Conservation (phyloP, 192 early-diverging fungal species). For the Coemansia pectinata region DNA sequence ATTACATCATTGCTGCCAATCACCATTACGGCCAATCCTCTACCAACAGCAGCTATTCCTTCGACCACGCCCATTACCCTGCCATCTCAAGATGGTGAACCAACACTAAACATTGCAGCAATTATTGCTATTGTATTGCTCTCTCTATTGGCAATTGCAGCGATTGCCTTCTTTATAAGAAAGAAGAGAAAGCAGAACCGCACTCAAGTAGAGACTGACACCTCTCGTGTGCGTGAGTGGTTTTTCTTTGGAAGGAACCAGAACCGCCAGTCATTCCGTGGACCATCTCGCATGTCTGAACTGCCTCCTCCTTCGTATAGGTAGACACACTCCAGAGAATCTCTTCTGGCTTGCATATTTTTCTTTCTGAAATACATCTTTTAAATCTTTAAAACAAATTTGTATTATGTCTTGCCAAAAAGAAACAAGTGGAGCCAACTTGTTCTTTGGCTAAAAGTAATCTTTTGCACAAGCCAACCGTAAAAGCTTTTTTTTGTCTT, state of each 20-base stretch:
- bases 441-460: neutral
- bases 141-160: neutral
- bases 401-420: neutral
- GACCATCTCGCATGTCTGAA: neutral
- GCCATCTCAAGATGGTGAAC: neutral
- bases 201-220: neutral
- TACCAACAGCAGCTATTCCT: neutral
- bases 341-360: neutral
- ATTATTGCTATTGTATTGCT: neutral
- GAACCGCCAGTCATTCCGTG: neutral
- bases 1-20: neutral
- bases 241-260: neutral
- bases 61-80: neutral
- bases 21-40: neutral
- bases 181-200: neutral
- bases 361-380: neutral
- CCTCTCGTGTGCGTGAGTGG: neutral
- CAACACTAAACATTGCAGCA: neutral
- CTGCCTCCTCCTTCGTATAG: neutral
- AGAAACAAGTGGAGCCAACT: neutral
- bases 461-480: neutral
- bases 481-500: neutral
- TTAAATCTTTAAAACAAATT: neutral
- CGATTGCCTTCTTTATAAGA: neutral
- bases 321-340: neutral